Percentiles rank a stretch among this genome's conserved stretches.
Conservation (phyloP, 2,329 filamentous ascomycete species). For the Calonectria pteridis region DNA sequence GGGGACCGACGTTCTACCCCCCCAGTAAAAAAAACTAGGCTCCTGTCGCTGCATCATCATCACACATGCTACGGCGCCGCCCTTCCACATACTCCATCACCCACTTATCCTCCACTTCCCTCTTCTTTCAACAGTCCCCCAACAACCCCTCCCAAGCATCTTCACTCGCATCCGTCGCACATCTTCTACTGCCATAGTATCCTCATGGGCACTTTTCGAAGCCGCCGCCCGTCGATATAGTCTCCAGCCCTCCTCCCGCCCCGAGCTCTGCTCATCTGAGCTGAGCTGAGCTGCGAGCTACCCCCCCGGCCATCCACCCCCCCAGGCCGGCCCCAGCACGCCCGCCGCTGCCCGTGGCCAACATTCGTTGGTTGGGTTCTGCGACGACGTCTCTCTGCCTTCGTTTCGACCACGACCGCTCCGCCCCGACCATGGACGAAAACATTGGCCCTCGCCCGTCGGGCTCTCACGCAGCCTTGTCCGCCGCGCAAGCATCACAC, state of each 20-base stretch:
- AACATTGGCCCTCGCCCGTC: constrained; percentile 51
- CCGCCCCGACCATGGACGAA: constrained; percentile 52
- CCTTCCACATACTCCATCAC: constrained; percentile 13
- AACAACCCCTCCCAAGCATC: constrained; percentile 10
- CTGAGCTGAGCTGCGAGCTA: constrained; percentile 40
- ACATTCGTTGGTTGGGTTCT: constrained; percentile 20
- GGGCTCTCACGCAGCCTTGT: constrained; percentile 46
- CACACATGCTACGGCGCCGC: constrained; percentile 17
- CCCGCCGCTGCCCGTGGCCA: constrained; percentile 27
- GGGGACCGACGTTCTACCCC: neutral
- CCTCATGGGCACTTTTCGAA: constrained; percentile 36
- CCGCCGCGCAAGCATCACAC: constrained; percentile 49
- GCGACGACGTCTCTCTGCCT: constrained; percentile 23
- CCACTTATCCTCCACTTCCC: constrained; percentile 13
- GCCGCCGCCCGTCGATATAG: constrained; percentile 32
- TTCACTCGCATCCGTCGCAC: neutral
- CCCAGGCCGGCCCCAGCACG: constrained; percentile 27
- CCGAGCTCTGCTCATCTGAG: constrained; percentile 26
- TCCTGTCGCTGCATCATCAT: constrained; percentile 47
- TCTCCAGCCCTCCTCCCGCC: constrained; percentile 19
- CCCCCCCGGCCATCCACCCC: constrained; percentile 30
- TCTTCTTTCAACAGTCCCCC: constrained; percentile 11
- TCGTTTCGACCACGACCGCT: constrained; percentile 17
- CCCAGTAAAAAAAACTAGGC: constrained; percentile 32
- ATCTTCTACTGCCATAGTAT: neutral